These are phyloP conservation scores for Globisporangium abappressorium DNA, from an alignment of 352 stramenopile genomes.

Conservation along the genomic window DNA sequence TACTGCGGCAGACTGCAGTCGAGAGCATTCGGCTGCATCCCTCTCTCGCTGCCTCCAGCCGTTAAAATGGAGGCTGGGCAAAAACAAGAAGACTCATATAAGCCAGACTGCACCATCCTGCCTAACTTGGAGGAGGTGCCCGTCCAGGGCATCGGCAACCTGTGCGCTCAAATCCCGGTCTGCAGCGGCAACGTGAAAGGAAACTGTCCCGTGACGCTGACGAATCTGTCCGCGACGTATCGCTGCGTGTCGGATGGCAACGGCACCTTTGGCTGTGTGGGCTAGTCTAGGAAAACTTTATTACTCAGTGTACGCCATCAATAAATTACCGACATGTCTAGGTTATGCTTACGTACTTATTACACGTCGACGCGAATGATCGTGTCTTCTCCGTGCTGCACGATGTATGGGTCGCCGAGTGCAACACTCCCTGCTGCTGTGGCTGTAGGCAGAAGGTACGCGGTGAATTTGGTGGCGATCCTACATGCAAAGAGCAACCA, in stretches of 20 bases:
- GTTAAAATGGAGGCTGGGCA: not conserved
- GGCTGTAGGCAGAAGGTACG: not conserved
- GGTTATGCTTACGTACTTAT: not conserved
- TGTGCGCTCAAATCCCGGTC: slow-evolving; percentile 7
- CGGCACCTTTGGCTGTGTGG: not conserved
- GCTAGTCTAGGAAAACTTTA: not conserved
- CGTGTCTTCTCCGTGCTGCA: not conserved
- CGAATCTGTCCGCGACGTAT: not conserved
- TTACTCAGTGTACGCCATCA: not conserved
- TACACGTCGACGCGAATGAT: slow-evolving; percentile 11
- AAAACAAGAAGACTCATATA: not conserved
- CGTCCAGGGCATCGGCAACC: not conserved
- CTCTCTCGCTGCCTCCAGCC: not conserved
- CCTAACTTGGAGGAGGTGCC: slow-evolving; percentile 1
- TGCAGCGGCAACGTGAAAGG: slow-evolving; percentile 2
- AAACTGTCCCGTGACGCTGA: slow-evolving; percentile 10
- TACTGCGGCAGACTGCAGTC: slow-evolving; percentile 3
- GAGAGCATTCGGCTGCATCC: not conserved
- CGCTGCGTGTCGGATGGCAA: not conserved
- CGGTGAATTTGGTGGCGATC: slow-evolving; percentile 1
- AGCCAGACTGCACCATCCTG: not conserved
- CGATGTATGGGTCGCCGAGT: slow-evolving; percentile 2
- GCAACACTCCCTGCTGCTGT: slow-evolving; percentile 1
- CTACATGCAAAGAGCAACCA: not conserved
- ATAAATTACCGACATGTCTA: slow-evolving; percentile 7